These are phyloP conservation scores for Hypoxylon sp. DNA, from an alignment of 2,329 filamentous ascomycete species.

Conservation along the genomic window DNA sequence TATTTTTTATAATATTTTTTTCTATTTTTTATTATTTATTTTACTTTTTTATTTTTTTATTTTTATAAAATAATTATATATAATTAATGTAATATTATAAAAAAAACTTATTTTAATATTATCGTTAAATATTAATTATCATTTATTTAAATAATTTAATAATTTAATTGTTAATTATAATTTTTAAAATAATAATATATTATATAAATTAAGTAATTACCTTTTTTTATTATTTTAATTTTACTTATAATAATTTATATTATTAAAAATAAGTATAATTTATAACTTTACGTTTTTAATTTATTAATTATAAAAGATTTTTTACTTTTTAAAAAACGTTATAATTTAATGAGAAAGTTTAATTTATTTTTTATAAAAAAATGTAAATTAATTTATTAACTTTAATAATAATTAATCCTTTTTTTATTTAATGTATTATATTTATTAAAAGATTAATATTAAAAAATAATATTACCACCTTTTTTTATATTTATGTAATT, in stretches of 20 bases:
- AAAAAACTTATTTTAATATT: no score
- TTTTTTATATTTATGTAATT: neutral
- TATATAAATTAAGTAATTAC: neutral
- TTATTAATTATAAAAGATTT: neutral
- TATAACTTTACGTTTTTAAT: neutral
- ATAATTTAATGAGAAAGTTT: neutral
- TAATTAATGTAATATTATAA: no score
- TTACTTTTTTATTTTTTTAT: neutral
- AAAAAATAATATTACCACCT: neutral
- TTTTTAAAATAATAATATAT: neutral
- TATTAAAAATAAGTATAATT: neutral
- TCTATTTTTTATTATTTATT: neutral
- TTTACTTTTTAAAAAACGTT: conserved; percentile 2
- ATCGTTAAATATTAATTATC: no score
- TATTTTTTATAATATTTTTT: no score
- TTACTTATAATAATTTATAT: neutral
- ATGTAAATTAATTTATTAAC: neutral
- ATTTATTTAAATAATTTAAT: neutral
- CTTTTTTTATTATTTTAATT: neutral
- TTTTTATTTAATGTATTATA: neutral
- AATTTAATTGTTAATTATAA: neutral
- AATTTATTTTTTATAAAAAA: conserved; percentile 2
- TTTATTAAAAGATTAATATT: neutral
- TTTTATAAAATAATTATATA: no score
- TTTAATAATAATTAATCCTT: neutral